Evolutionary conservation across 345 rosid species (phyloP), one percentile per base, ranked within the genome.

Genomic region (Sonneratia caseolaris): DNA sequence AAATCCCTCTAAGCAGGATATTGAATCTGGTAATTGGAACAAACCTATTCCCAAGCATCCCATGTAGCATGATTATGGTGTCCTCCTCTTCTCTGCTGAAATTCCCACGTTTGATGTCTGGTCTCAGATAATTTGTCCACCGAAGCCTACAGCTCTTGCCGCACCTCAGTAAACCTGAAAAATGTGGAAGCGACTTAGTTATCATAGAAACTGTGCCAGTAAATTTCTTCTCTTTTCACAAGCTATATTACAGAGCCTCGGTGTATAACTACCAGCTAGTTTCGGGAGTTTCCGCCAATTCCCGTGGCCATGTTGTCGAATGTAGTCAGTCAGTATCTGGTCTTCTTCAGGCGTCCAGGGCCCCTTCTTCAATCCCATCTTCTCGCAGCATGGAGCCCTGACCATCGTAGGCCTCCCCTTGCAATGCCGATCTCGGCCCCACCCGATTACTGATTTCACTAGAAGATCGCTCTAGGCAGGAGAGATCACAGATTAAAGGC

Each of bases 271-370:
- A 70, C 73, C 83, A 68, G 83, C 83, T 66, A 74, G 80, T 66
- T 77, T 72, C 0, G 83, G 83, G 24, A 81, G 83, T 47, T 75
- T 75, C 64, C 83, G 56, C 83, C 83, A 81, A 43, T 80, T 81
- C 42, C 81, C 83, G 53, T 77, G 83, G 68, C 83, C 83, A 74
- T 77, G 76, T 7, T 67, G 76, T 24, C 69, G 61, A 42, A 81
- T 78, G 59, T 72, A 56, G 13, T 75, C 74, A 35, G 66, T 64
- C 21, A 81, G 83, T 48, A 65, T 74, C 70, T 77, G 74, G 51
- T 81, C 83, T 81, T 81, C 83, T 72, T 81, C 83, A 16, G 79
- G 62, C 40, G 79, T 77, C 83, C 83, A 81, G 1, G 83, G 83
- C 53, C 83, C 83, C 56, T 77, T 81, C 57, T 81, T 81, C 5